Base-by-base conservation (phyloP, 352 stramenopile species). In the Phytopythium montanum region DNA sequence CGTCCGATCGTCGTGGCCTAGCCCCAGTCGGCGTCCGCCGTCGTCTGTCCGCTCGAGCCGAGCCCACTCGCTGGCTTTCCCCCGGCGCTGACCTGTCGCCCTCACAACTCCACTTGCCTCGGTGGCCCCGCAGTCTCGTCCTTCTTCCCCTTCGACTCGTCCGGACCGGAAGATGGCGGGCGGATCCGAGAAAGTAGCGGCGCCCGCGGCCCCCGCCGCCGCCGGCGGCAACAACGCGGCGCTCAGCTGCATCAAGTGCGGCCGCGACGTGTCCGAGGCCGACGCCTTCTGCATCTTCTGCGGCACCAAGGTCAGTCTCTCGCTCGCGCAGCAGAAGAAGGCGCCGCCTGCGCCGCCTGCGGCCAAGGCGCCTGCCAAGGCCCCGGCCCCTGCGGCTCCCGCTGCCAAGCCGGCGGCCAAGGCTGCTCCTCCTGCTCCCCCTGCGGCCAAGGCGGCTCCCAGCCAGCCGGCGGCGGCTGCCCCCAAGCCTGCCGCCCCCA, bases 271-370 rank as follows among this genome's bases (percentile, higher is more conserved):
- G 61, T 75, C 83, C 46, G 70, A 85, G 55, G 55, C 77, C 28
- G 85, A 94, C 72, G 72, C 83, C 44, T 92, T 94, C 69, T 94
- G 85, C 68, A 94, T 94, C 69, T 94, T 88, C 70, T 94, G 85
- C 59, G 85, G 85, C 62, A 94, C 83, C 56, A 93, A 93, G 54
- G 83, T 93, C 60, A 85, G 75, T 54, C 64, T 85, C 52, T 83
- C 79, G 64, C 56, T 88, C 28, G 73, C 75, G 7, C 75, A 87
- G 66, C 75, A 79, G 39, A 80, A 84, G 59, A 66, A 71, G 41
- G 23, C 64, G 10, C 46, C 66, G 1, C 29, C 61, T 0, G 34
- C 62, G 16, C 21, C 68, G 23, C 18, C 60, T 2, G 51, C 71
- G 4, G 61, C 65, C 33, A 38, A 38, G 31, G 31, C 31, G 31